phyloP scores from a whole-genome alignment of 2,329 filamentous ascomycete species.

The Penicillium olsonii region DNA sequence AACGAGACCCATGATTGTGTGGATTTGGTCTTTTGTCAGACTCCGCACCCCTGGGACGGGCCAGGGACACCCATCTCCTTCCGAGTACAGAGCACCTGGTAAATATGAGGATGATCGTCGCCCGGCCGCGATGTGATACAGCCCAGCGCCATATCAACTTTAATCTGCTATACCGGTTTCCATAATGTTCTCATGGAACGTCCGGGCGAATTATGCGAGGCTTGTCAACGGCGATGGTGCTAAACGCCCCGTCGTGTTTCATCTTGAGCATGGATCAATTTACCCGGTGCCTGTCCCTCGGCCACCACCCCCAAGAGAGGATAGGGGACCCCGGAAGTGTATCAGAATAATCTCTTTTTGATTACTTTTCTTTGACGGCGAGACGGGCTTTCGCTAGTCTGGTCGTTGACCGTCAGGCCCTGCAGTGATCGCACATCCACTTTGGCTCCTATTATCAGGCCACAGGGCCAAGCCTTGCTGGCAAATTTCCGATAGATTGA shows the following conservation, averaged over 20 bases:
- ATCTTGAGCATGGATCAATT: constrained; percentile 22
- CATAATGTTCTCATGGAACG: constrained; percentile 6
- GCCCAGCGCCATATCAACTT: background rate
- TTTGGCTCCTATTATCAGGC: constrained; percentile 6
- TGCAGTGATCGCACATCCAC: constrained; percentile 9
- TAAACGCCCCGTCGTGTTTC: constrained; percentile 23
- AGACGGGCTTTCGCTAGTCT: background rate
- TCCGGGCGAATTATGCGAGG: constrained; percentile 10
- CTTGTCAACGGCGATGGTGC: constrained; percentile 6
- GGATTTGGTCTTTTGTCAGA: background rate
- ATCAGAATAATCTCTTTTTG: constrained; percentile 16
- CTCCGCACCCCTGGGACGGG: background rate
- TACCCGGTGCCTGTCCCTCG: constrained; percentile 12
- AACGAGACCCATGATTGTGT: too few species aligned
- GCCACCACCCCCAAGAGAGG: constrained; percentile 15
- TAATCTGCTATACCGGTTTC: constrained; percentile 1
- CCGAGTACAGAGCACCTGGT: background rate
- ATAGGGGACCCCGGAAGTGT: constrained; percentile 13
- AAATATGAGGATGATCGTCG: background rate
- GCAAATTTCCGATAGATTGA: constrained; percentile 1
- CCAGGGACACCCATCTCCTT: background rate
- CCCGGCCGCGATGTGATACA: background rate
- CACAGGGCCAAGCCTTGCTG: background rate
- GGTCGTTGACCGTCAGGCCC: constrained; percentile 8
- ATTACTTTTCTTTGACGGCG: constrained; percentile 13